Evolutionary conservation across 1,139 yeast genomes (phyloP).

Genomic region (Kluyveromyces sp.): DNA sequence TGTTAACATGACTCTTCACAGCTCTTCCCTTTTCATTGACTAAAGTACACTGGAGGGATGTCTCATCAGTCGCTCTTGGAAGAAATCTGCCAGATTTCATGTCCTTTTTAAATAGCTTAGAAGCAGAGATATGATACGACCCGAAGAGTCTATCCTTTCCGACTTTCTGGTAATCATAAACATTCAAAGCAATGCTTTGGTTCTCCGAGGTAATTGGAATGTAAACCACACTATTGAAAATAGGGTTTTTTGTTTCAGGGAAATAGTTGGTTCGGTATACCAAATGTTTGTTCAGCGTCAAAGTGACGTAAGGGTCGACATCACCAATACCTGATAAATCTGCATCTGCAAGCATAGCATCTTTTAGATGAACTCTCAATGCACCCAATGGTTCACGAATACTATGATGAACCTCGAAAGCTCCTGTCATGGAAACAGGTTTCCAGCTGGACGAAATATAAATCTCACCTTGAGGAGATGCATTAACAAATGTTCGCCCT

Average conservation of each 20-base stretch:
- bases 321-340: slow-evolving; percentile 60
- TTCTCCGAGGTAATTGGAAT: slow-evolving; percentile 57
- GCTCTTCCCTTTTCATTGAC: slow-evolving; percentile 35
- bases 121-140: slow-evolving; percentile 43
- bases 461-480: slow-evolving; percentile 43
- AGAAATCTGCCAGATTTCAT: slow-evolving; percentile 37
- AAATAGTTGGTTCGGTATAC: slow-evolving; percentile 50
- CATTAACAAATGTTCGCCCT: slow-evolving; percentile 43
- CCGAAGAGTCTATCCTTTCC: slow-evolving; percentile 63
- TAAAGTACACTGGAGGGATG: slow-evolving; percentile 30
- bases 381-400: slow-evolving; percentile 52
- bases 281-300: slow-evolving; percentile 50
- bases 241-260: slow-evolving; percentile 51
- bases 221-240: slow-evolving; percentile 51
- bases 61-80: slow-evolving; percentile 35
- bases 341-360: slow-evolving; percentile 34
- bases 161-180: slow-evolving; percentile 60
- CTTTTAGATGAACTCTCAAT: slow-evolving; percentile 50
- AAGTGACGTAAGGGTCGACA: slow-evolving; percentile 65
- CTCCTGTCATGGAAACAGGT: slow-evolving; percentile 54
- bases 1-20: slow-evolving; percentile 44
- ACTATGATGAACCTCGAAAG: slow-evolving; percentile 39
- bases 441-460: slow-evolving; percentile 56
- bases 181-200: slow-evolving; percentile 50
- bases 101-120: slow-evolving; percentile 45